Percentiles rank a stretch among this genome's conserved stretches.
Conservation (phyloP, 371 early-diverging fungal genomes). For the Syncephalastrum sp. region DNA sequence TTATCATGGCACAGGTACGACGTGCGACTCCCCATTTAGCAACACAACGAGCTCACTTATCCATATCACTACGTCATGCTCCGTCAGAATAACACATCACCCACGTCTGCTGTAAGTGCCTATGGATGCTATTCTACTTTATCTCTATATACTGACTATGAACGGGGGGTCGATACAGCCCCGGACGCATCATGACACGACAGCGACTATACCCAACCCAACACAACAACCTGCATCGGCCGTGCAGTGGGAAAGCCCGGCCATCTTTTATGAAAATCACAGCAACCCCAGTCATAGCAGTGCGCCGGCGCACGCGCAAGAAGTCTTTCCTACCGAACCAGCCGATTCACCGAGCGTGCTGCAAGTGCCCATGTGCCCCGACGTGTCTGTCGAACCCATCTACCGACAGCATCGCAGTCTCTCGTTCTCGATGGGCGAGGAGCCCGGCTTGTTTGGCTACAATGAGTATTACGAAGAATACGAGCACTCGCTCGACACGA, state of each 20-base stretch:
- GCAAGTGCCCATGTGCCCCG: slow-evolving; percentile 24
- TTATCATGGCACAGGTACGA: too few relatives aligned
- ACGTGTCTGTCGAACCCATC: slow-evolving; percentile 22
- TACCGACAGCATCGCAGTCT: slow-evolving; percentile 28
- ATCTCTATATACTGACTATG: too few relatives aligned
- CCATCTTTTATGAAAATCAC: slow-evolving; percentile 20
- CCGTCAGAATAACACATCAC: too few relatives aligned
- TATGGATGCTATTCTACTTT: neutral
- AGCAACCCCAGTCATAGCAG: neutral
- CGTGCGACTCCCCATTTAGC: too few relatives aligned
- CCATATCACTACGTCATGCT: too few relatives aligned
- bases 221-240: slow-evolving; percentile 14
- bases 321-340: neutral
- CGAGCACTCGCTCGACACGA: slow-evolving; percentile 30
- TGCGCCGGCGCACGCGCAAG: slow-evolving; percentile 1
- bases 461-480: slow-evolving; percentile 20
- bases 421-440: slow-evolving; percentile 31
- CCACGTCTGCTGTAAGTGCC: too few relatives aligned
- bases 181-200: neutral
- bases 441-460: slow-evolving; percentile 23
- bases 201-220: neutral
- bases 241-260: slow-evolving; percentile 30
- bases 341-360: slow-evolving; percentile 8
- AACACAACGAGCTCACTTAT: too few relatives aligned
- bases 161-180: neutral